Conservation (phyloP, 2,329 filamentous ascomycete genomes). For the Beauveria rudraprayagi region DNA sequence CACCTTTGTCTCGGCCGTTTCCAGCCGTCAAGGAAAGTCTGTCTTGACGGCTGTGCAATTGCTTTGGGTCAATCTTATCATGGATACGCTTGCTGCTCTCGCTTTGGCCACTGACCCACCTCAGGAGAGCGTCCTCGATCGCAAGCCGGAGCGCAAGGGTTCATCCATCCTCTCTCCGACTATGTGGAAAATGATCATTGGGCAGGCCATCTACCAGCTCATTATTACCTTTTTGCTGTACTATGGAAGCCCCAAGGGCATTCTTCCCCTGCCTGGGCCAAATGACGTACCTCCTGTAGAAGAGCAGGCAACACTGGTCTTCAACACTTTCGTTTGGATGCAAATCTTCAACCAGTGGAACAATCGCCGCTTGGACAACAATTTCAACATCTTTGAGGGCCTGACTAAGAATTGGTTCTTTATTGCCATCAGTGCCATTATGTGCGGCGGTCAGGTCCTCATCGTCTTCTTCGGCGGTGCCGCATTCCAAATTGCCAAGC, state of each 20-base stretch:
- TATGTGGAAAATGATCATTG: constrained; percentile 99
- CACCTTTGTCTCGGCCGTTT: constrained; percentile 81
- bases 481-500: constrained; percentile 64
- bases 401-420: constrained; percentile 83
- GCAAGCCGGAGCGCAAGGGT: constrained; percentile 57
- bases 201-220: constrained; percentile 85
- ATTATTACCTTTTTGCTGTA: constrained; percentile 72
- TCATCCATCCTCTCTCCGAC: constrained; percentile 67
- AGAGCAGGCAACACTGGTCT: constrained; percentile 73
- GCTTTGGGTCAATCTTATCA: constrained; percentile 94
- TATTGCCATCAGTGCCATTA: constrained; percentile 72
- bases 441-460: constrained; percentile 82
- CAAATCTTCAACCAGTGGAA: constrained; percentile 99
- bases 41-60: constrained; percentile 86
- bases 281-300: constrained; percentile 33
- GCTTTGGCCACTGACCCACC: constrained; percentile 88
- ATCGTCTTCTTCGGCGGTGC: constrained; percentile 81
- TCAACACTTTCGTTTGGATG: constrained; percentile 99
- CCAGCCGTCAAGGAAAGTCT: constrained; percentile 57
- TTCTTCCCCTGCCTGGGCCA: constrained; percentile 33
- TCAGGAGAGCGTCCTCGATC: constrained; percentile 68
- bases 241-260: constrained; percentile 52
- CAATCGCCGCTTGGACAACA: constrained; percentile 89
- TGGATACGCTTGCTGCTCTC: constrained; percentile 89
- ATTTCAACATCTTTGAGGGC: constrained; percentile 92